Base-by-base conservation (phyloP, 2,329 filamentous ascomycete genomes). In the Trichothecium sympodiale region DNA sequence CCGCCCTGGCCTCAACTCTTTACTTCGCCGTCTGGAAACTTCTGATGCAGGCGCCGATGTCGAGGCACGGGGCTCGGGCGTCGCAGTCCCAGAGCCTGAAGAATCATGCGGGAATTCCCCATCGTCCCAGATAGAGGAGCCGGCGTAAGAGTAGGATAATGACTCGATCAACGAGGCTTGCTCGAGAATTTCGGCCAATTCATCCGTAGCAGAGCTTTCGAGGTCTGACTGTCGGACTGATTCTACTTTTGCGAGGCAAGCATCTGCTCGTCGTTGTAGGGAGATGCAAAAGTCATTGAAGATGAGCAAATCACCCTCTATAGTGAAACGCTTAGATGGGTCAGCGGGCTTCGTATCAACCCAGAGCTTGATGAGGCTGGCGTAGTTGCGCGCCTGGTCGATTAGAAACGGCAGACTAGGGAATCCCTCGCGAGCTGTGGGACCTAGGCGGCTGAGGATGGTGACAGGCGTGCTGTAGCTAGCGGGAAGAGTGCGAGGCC, bases 381-480 rank as follows among this genome's bases (percentile, higher is more conserved):
- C 86, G 47, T 88, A 87, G 47, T 84, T 88, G 41, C 85, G 77
- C 7, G 87, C 77, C 43, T 88, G 80, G 47, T 98, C 91, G 42
- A 98, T 83, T 4, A 98, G 71, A 53, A 94, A 95, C 1, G 91
- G 91, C 12, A 98, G 66, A 31, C 84, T 91, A 0, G 88, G 89
- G 48, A 95, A 94, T 0, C 91, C 91, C 61, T 98, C 91, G 38
- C 85, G 76, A 8, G 84, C 85, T 1, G 80, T 80, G 8, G 80
- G 76, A 7, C 85, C 81, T 12, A 96, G 62, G 1, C 91, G 81
- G 30, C 80, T 78, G 29, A 94, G 72, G 42, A 98, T 96, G 8
- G 88, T 87, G 37, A 91, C 77, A 1, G 91, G 91, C 0, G 91
- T 95, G 33, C 84, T 88, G 60, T 96, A 98, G 3, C 84, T 86